Base-by-base conservation (phyloP, 2,329 filamentous ascomycete genomes). In the Elsinoe australis region DNA sequence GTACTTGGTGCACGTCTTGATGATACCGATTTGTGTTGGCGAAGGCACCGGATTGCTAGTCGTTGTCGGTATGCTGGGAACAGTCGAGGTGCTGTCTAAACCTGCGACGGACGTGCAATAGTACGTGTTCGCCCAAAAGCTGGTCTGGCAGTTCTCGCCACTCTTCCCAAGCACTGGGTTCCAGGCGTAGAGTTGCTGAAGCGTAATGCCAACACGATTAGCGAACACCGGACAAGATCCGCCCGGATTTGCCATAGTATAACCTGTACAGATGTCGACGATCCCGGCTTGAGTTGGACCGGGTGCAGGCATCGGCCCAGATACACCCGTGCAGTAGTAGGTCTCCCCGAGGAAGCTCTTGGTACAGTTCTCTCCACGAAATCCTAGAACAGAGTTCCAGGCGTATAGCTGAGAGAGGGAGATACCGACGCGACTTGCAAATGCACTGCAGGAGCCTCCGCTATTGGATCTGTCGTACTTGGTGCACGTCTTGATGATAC, bases 171-270 rank as follows among this genome's bases (percentile, higher is more conserved):
- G 50, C 2, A 60, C 53, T 5, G 53, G 14, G 45, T 64, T 64
- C 60, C 60, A 64, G 2, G 49, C 47, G 36, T 62, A 62, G 5
- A 63, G 51, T n/a, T 61, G 45, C 7, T 45, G 44, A 9, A 53
- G 50, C 7, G 52, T 54, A 33, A 63, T 58, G 31, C 55, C 52
- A 42, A 59, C 56, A 15, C 51, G 36, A 14, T 48, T 35, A 2
- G 60, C 60, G 26, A 63, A 61, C 4, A 49, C 46, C 2, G 26
- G 47, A 49, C 63, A 66, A 18, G 34, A 52, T 19, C 58, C 55
- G 2, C 60, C 61, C 1, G 35, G n/a, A 15, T 51, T 22, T 7
- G 59, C 57, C 42, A 49, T 33, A 12, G 53, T 51, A 49, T 57
- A 64, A 49, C 56, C 56, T 26, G 58, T 56, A 45, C 62, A 65